Percentiles rank a stretch among this genome's conserved stretches.
These are phyloP conservation scores for Fraxinus dipetala DNA, from an alignment of 305 asterid genomes.

Conservation along the genomic window DNA sequence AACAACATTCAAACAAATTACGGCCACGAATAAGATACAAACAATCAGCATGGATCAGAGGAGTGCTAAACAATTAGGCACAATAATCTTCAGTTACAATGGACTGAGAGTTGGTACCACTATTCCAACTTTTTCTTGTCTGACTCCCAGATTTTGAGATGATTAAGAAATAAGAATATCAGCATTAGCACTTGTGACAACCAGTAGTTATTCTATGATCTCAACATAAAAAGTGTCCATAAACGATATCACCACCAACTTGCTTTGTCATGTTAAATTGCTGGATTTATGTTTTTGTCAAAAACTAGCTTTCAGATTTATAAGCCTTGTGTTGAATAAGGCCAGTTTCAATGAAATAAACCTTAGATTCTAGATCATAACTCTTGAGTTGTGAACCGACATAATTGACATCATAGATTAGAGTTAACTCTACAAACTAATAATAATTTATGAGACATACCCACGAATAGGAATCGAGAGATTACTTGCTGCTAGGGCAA, in stretches of 20 bases:
- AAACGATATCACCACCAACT: not conserved
- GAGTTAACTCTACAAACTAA: slow-evolving; percentile 8
- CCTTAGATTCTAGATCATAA: not conserved
- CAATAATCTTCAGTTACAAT: not conserved
- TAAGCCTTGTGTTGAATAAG: not conserved
- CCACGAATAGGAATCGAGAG: slow-evolving; percentile 76
- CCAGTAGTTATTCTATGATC: not conserved
- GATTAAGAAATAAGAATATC: not conserved
- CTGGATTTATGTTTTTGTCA: slow-evolving; percentile 6
- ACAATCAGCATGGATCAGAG: not conserved
- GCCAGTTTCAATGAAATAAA: not conserved
- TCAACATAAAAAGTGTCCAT: not conserved
- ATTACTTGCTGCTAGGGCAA: slow-evolving; percentile 66
- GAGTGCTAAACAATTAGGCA: not conserved
- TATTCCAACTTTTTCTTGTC: not conserved
- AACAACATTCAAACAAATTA: not conserved
- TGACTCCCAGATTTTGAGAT: not conserved
- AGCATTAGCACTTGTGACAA: not conserved
- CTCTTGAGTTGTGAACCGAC: not conserved
- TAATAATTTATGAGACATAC: slow-evolving; percentile 36
- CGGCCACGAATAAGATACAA: not conserved
- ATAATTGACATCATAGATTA: not conserved
- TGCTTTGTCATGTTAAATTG: not conserved
- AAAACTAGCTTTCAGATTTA: slow-evolving; percentile 2
- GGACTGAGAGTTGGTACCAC: not conserved